Conservation (phyloP, 106 monocot species). For the Triglochin maritima region DNA sequence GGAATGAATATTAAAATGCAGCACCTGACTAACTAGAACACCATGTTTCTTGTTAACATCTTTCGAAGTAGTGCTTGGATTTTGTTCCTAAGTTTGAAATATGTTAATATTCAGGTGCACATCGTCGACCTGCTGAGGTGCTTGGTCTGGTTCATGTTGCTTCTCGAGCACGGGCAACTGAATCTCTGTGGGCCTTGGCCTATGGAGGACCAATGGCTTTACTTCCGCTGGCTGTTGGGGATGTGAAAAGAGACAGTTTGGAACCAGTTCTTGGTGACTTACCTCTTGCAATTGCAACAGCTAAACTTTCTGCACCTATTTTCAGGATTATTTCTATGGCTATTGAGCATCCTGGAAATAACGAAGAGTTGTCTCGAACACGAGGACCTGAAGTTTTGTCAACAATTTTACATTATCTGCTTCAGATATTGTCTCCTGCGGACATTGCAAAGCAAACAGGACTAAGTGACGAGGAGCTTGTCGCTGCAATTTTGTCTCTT, state of each 20-base stretch:
- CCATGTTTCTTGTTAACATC: too few relatives aligned
- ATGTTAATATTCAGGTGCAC: conserved; percentile 35
- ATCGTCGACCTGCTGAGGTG: conserved; percentile 75
- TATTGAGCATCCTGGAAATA: conserved; percentile 82
- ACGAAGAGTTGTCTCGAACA: conserved; percentile 62
- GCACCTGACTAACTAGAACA: too few relatives aligned
- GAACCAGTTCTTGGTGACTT: conserved; percentile 60
- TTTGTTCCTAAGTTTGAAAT: too few relatives aligned
- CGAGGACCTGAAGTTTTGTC: conserved; percentile 78
- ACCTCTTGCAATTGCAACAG: conserved; percentile 37
- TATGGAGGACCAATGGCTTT: conserved; percentile 89
- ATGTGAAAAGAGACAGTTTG: conserved; percentile 59
- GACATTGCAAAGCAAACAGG: conserved; percentile 31
- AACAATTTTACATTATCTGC: conserved; percentile 52
- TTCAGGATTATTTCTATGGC: conserved; percentile 82
- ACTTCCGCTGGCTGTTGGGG: conserved; percentile 75
- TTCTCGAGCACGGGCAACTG: conserved; percentile 48
- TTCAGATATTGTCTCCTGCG: conserved; percentile 41
- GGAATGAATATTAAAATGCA: too few relatives aligned
- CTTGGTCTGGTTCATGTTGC: conserved; percentile 90
- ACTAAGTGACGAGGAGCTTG: conserved; percentile 73
- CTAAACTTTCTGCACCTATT: conserved; percentile 78
- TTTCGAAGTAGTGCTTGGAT: too few relatives aligned
- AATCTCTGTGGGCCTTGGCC: conserved; percentile 91
- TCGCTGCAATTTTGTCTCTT: conserved; percentile 72